Evolutionary conservation across 371 early-diverging fungal genomes (phyloP).

Genomic region (Fennellomyces sp.): DNA sequence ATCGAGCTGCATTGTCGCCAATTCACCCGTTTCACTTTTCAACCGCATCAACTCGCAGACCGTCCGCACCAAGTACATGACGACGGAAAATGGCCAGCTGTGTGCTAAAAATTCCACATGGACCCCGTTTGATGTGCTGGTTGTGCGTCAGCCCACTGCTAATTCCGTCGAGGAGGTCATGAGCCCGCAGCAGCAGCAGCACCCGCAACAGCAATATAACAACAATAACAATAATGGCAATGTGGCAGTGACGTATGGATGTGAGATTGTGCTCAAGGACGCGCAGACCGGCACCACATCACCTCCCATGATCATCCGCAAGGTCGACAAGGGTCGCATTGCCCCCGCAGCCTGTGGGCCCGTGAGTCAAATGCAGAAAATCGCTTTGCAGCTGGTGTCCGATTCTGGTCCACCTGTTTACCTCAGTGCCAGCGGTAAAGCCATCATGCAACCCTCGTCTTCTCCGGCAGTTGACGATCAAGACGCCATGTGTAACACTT

Average conservation of each 20-base stretch:
- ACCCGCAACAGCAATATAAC: not conserved
- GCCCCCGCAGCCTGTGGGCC: slow-evolving; percentile 67
- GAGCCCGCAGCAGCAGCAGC: slow-evolving; percentile 10
- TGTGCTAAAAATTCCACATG: slow-evolving; percentile 80
- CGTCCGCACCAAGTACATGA: slow-evolving; percentile 84
- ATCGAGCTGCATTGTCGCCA: slow-evolving; percentile 73
- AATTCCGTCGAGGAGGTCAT: not conserved
- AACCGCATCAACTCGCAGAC: slow-evolving; percentile 91
- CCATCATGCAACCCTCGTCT: slow-evolving; percentile 13
- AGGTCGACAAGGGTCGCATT: slow-evolving; percentile 77
- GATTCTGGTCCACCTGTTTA: slow-evolving; percentile 31
- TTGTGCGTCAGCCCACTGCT: slow-evolving; percentile 49
- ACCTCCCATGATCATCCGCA: slow-evolving; percentile 76
- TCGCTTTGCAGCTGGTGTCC: slow-evolving; percentile 67
- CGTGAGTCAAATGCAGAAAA: slow-evolving; percentile 88
- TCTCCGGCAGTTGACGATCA: not conserved
- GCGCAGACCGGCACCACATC: slow-evolving; percentile 66
- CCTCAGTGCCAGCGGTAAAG: slow-evolving; percentile 36
- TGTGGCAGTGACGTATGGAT: slow-evolving; percentile 73
- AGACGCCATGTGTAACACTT: slow-evolving; percentile 6
- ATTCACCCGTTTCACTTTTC: slow-evolving; percentile 71
- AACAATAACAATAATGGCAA: not conserved
- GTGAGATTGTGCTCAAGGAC: slow-evolving; percentile 75
- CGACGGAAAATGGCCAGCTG: slow-evolving; percentile 51
- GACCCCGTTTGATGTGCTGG: slow-evolving; percentile 77